phyloP scores from a whole-genome alignment of 176 grass and related monocot genomes.

The Musa troglodytarum region DNA sequence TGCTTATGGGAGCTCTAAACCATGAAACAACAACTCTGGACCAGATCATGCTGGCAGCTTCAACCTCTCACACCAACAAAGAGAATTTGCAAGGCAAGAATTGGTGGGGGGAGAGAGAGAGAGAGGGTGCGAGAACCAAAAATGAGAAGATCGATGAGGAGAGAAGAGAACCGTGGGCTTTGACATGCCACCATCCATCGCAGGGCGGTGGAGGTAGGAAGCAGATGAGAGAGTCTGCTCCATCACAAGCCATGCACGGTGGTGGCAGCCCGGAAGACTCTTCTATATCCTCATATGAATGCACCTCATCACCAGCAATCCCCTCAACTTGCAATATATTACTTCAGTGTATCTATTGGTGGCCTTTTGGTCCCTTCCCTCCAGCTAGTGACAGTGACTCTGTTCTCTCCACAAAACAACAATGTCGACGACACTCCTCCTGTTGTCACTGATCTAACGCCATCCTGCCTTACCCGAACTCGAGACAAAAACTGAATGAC shows the following conservation, averaged over 20 bases:
- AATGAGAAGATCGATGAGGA: neutral
- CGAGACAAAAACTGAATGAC: too few species aligned
- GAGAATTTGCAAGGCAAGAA: neutral
- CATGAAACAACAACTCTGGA: neutral
- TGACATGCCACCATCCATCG: too few species aligned
- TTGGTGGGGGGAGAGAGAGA: too few species aligned
- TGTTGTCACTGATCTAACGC: too few species aligned
- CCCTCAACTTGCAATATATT: too few species aligned
- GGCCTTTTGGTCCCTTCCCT: neutral
- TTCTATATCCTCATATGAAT: neutral
- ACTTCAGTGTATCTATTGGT: neutral
- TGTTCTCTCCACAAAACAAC: neutral
- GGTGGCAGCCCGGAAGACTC: neutral
- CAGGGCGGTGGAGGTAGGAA: too few species aligned
- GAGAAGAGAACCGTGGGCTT: neutral
- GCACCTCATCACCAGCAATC: too few species aligned
- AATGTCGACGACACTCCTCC: too few species aligned
- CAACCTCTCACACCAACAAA: conserved; percentile 20
- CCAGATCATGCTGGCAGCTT: conserved; percentile 25
- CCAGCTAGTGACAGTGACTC: conserved; percentile 1
- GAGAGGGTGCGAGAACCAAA: too few species aligned
- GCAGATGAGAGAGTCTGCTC: neutral
- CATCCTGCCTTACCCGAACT: too few species aligned
- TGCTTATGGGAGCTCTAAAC: too few species aligned
- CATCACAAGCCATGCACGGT: too few species aligned